A percentile compares a stretch with the other conserved stretches of the same genome.
phyloP scores from a whole-genome alignment of 108 stramenopile genomes.

The Skeletonema grethae region DNA sequence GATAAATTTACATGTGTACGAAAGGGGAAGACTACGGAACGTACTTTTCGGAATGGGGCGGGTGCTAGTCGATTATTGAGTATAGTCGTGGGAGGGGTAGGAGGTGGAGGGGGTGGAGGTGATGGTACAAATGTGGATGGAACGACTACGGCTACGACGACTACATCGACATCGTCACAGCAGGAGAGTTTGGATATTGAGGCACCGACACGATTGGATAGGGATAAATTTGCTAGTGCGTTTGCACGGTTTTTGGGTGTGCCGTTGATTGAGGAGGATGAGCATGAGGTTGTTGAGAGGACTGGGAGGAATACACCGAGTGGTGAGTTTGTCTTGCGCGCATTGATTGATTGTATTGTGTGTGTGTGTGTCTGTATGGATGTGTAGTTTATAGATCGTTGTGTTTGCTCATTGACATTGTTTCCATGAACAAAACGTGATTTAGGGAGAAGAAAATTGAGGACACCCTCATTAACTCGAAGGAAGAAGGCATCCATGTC shows the following conservation, averaged over 20 bases:
- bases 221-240: constrained; percentile 88
- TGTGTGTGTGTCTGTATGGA: background rate
- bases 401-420: background rate
- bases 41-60: constrained; percentile 64
- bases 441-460: constrained; percentile 32
- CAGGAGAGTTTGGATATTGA: constrained; percentile 79
- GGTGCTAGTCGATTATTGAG: constrained; percentile 60
- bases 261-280: constrained; percentile 56
- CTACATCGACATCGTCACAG: background rate
- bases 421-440: no score
- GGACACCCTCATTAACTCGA: constrained; percentile 39
- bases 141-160: background rate
- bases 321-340: background rate
- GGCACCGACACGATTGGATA: constrained; percentile 81
- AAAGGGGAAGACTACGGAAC: constrained; percentile 84
- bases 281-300: background rate
- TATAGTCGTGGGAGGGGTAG: constrained; percentile 56
- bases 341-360: background rate
- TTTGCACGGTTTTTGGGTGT: constrained; percentile 79
- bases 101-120: no score
- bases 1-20: constrained; percentile 67
- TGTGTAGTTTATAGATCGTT: no score
- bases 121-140: background rate
- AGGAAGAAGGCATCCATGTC: constrained; percentile 18
- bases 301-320: background rate